Evolutionary conservation across 805 yeast species (phyloP).

Genomic region (Lipomyces sp.): DNA sequence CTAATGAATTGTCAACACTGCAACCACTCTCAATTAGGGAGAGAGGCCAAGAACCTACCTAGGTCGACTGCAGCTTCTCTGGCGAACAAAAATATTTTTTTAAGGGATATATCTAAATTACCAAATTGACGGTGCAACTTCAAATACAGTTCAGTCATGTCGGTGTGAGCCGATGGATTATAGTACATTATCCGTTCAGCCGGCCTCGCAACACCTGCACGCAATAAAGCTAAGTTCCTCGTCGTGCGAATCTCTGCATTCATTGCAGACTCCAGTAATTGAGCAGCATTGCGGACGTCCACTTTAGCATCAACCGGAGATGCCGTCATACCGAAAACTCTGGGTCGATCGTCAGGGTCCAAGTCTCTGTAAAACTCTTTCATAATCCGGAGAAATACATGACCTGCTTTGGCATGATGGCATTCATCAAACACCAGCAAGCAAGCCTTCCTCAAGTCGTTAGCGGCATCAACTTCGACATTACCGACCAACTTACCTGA

Average conservation of each 20-base stretch:
- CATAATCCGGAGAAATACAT: slow-evolving; percentile 22
- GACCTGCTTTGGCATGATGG: slow-evolving; percentile 23
- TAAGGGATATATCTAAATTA: not conserved
- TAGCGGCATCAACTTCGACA: not conserved
- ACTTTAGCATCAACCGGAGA: slow-evolving; percentile 20
- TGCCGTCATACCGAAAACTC: slow-evolving; percentile 28
- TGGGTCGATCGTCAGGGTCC: slow-evolving; percentile 8
- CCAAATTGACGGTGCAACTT: slow-evolving; percentile 5
- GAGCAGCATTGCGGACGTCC: not conserved
- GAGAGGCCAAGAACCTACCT: not conserved
- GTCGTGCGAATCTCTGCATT: slow-evolving; percentile 8
- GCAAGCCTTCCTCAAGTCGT: slow-evolving; percentile 8
- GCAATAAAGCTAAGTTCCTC: not conserved
- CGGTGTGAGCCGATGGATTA: not conserved
- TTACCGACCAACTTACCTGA: not conserved
- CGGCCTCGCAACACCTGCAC: slow-evolving; percentile 2
- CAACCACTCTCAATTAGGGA: not conserved
- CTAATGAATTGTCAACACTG: not conserved
- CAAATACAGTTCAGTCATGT: slow-evolving; percentile 1
- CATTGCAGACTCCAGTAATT: slow-evolving; percentile 2
- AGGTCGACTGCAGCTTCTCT: slow-evolving; percentile 5
- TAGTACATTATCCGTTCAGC: not conserved
- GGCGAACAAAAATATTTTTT: not conserved
- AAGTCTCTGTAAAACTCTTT: slow-evolving; percentile 8
- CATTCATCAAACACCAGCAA: slow-evolving; percentile 31